Percentiles rank a stretch among this genome's conserved stretches.
Evolutionary conservation across 257 asterid genomes (phyloP).

Genomic region (Gentiana straminea): DNA sequence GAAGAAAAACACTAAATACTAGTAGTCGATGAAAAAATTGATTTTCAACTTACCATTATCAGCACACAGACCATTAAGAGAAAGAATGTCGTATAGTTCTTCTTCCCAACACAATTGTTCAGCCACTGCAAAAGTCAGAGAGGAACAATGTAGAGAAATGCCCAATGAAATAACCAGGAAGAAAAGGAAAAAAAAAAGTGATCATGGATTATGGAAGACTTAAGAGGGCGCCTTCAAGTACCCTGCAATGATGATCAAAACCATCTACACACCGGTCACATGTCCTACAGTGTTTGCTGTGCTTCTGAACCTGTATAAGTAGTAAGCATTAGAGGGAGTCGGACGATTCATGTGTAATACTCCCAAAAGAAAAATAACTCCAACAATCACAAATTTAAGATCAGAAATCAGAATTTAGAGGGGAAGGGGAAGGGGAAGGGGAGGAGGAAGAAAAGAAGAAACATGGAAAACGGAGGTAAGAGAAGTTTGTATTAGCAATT

Average conservation of each 20-base stretch:
- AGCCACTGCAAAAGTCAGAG: conserved; percentile 54
- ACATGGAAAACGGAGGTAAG: too few relatives aligned
- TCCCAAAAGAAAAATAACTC: too few relatives aligned
- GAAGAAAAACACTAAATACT: too few relatives aligned
- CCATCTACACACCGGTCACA: conserved; percentile 97
- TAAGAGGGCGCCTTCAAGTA: conserved; percentile 17
- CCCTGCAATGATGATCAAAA: conserved; percentile 99
- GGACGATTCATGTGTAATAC: too few relatives aligned
- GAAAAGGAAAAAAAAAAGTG: background rate
- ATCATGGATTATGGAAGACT: background rate
- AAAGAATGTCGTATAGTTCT: conserved; percentile 89
- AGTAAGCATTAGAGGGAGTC: too few relatives aligned
- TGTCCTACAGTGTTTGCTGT: conserved; percentile 95
- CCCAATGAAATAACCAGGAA: background rate
- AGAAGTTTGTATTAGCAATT: too few relatives aligned
- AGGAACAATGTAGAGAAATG: too few relatives aligned
- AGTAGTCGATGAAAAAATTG: too few relatives aligned
- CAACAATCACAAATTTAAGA: too few relatives aligned
- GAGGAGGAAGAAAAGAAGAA: too few relatives aligned
- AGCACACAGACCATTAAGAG: conserved; percentile 69
- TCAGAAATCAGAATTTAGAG: too few relatives aligned
- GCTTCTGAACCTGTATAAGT: conserved; percentile 60
- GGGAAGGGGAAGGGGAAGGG: too few relatives aligned
- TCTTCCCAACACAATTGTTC: conserved; percentile 95
- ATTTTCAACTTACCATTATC: conserved; percentile 54